Conservation (phyloP, 495 filamentous ascomycete genomes). For the Barbatosphaeria neglecta region DNA sequence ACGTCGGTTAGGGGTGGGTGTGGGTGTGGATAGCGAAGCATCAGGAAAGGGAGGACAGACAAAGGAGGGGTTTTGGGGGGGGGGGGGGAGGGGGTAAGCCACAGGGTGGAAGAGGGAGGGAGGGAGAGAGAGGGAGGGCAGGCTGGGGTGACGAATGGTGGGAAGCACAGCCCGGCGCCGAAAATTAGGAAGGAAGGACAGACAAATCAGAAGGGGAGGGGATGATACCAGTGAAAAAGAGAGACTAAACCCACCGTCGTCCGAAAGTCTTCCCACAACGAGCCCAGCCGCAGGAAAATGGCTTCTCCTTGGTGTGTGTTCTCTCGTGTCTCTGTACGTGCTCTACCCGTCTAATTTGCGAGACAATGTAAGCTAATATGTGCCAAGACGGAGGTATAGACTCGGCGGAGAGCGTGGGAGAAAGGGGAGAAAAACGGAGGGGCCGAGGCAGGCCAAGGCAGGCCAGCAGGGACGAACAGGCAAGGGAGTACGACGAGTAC, state of each 20-base stretch:
- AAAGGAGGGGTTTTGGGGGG: constrained; percentile 4
- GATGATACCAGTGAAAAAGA: constrained; percentile 7
- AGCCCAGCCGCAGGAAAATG: constrained; percentile 40
- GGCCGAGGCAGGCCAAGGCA: background rate
- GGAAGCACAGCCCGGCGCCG: constrained; percentile 1
- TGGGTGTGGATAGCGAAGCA: constrained; percentile 1
- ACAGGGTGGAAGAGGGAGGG: constrained; percentile 1
- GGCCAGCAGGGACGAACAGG: background rate
- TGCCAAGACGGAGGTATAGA: constrained; percentile 14
- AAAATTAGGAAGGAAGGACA: constrained; percentile 5
- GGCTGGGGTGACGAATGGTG: background rate
- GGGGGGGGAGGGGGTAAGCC: constrained; percentile 4
- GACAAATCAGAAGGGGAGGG: constrained; percentile 2
- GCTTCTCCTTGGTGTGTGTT: constrained; percentile 51
- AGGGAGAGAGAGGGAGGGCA: background rate
- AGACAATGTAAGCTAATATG: constrained; percentile 30
- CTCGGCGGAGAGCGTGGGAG: background rate
- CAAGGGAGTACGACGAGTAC: no score
- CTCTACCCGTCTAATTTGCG: constrained; percentile 43
- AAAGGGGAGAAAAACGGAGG: background rate
- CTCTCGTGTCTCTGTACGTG: constrained; percentile 50
- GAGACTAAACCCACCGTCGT: constrained; percentile 35
- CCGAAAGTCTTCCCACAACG: constrained; percentile 47
- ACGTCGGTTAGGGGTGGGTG: background rate
- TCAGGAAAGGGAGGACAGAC: constrained; percentile 1